These are phyloP conservation scores for Acacia melanoxylon DNA, from an alignment of 306 rosid species.

Conservation along the genomic window DNA sequence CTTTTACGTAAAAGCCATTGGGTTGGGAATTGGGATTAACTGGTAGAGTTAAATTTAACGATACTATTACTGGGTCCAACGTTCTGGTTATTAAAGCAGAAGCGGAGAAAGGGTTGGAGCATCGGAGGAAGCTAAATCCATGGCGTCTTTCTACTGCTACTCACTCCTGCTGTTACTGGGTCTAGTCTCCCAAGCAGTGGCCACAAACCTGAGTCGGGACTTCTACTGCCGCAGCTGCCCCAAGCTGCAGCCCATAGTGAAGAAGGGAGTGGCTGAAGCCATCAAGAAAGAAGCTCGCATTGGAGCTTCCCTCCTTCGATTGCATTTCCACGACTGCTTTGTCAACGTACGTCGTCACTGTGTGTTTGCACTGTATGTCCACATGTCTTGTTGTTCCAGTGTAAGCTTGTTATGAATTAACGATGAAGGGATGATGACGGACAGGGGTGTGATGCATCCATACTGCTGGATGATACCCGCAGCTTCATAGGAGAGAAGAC, in stretches of 20 bases:
- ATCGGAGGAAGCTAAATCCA: not conserved
- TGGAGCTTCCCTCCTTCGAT: constrained; percentile 61
- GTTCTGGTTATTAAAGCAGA: not conserved
- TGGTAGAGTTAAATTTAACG: not conserved
- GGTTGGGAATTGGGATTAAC: not conserved
- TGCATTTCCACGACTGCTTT: constrained; percentile 73
- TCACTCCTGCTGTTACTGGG: constrained; percentile 27
- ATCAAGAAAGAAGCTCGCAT: constrained; percentile 42
- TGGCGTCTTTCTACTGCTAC: constrained; percentile 43
- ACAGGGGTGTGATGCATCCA: constrained; percentile 70
- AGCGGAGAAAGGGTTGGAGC: not conserved
- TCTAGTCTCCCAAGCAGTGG: constrained; percentile 31
- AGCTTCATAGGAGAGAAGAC: constrained; percentile 62
- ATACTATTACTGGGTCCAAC: not conserved
- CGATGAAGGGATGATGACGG: not conserved
- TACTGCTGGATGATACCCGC: constrained; percentile 55
- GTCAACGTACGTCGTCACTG: constrained; percentile 59
- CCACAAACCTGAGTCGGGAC: constrained; percentile 25
- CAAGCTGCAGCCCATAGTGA: constrained; percentile 38
- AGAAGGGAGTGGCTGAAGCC: constrained; percentile 44
- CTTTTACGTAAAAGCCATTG: constrained; percentile 23
- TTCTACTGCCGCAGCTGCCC: constrained; percentile 50
- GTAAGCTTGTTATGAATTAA: not conserved
- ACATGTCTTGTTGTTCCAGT: not conserved
- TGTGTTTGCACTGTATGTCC: not conserved